Evolutionary conservation across 2,329 filamentous ascomycete species (phyloP).

Genomic region (Dothidotthia symphoricarpi): DNA sequence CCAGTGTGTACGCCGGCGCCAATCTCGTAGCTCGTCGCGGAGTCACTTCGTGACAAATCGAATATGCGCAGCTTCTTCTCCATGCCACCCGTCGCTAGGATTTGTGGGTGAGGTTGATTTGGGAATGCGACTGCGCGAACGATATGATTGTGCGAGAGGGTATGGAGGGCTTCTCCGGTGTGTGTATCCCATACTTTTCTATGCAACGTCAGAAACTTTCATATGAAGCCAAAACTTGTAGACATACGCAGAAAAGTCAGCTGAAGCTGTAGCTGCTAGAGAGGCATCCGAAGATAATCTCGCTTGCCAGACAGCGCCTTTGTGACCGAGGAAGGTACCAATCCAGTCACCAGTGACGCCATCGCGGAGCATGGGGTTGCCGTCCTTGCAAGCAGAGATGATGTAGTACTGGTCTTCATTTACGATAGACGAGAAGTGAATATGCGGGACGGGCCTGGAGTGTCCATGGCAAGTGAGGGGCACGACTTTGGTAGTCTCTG

Average conservation of each 20-base stretch:
- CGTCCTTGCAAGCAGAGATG: slow-evolving; percentile 94
- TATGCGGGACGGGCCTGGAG: slow-evolving; percentile 85
- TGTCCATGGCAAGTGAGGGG: slow-evolving; percentile 93
- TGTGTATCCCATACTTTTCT: slow-evolving; percentile 98
- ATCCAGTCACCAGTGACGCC: slow-evolving; percentile 80
- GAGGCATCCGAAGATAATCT: slow-evolving; percentile 83
- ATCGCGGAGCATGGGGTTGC: slow-evolving; percentile 97
- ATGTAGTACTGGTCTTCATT: slow-evolving; percentile 85
- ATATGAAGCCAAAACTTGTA: no score
- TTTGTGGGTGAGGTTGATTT: slow-evolving; percentile 69
- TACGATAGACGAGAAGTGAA: slow-evolving; percentile 81
- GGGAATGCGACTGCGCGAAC: slow-evolving; percentile 87
- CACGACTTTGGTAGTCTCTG: slow-evolving; percentile 62
- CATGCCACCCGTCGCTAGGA: slow-evolving; percentile 88
- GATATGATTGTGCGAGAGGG: slow-evolving; percentile 89
- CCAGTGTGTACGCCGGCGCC: slow-evolving; percentile 78
- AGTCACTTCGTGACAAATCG: slow-evolving; percentile 66
- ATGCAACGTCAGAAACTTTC: slow-evolving; percentile 27
- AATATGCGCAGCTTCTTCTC: slow-evolving; percentile 97
- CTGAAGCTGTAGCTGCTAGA: slow-evolving; percentile 87
- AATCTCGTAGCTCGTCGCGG: slow-evolving; percentile 72
- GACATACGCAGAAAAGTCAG: slow-evolving; percentile 88
- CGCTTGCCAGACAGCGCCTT: slow-evolving; percentile 96
- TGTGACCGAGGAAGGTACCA: slow-evolving; percentile 96
- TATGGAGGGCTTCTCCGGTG: slow-evolving; percentile 83